Base-by-base conservation (phyloP, 2,329 filamentous ascomycete genomes). In the Sarocladium kiliense region DNA sequence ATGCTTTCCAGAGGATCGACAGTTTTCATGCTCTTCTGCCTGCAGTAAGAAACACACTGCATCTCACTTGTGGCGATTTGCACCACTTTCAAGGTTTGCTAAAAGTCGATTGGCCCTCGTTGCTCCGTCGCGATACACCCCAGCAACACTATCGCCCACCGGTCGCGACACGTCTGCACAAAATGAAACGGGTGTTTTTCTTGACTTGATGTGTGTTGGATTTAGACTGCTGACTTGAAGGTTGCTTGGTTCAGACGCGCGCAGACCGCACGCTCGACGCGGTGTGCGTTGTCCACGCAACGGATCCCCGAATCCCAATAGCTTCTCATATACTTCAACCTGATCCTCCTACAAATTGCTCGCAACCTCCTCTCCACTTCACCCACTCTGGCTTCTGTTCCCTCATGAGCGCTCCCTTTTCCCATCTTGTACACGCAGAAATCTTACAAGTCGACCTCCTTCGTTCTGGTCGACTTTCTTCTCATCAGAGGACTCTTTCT, bases 91-190 rank as follows among this genome's bases (percentile, higher is more conserved):
- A 41, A 23, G 25, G 19, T 36, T 3, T 39, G 30, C 12, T 12
- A 30, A 39, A 30, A 45, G 53, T 34, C 45, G 55, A 58, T 58
- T 58, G 57, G 57, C 57, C 32, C 55, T 55, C 53, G 54, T 47
- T 45, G 55, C 47, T 49, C 57, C 57, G 54, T 23, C 23, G 4
- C 34, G n/a, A 37, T 18, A 25, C 42, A 41, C 32, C 50, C 50
- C 25, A 23, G 26, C 47, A 12, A 32, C 16, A n/a, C 25, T 9
- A 18, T 32, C 23, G 25, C 30, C 23, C n/a, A 34, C 18, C 27
- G 9, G 47, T 51, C 47, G 27, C 47, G 47, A 51, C 47, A 51
- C 47, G 47, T 51, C 47, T 11, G 25, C 30, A 36, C 26, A 30
- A 12, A 23, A 47, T 23, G n/a, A 27, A 27, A 30, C 14, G 9